Evolutionary conservation across 148 eudicot genomes (phyloP).

Genomic region (Vaccinium darrowii): DNA sequence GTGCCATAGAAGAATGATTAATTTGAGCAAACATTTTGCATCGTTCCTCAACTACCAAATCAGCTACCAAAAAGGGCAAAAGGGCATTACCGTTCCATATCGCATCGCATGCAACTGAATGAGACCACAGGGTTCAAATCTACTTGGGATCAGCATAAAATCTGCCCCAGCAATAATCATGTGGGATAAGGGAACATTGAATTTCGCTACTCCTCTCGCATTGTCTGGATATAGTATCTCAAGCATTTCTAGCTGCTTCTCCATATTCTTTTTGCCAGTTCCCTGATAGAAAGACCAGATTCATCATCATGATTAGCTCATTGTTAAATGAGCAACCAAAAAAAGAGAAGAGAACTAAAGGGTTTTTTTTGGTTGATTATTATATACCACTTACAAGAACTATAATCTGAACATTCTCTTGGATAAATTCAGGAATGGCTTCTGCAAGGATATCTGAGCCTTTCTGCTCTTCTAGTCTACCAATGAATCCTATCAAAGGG

Average conservation of each 20-base stretch:
- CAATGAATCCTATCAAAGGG: constrained; percentile 92
- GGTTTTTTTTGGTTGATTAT: not conserved
- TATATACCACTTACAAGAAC: constrained; percentile 53
- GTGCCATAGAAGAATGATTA: not conserved
- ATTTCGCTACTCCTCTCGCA: constrained; percentile 91
- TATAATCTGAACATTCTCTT: constrained; percentile 74
- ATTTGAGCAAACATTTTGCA: not conserved
- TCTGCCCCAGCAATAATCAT: constrained; percentile 89
- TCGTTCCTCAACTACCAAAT: not conserved
- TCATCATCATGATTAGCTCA: not conserved
- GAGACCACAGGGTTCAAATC: constrained; percentile 99
- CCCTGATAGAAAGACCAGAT: constrained; percentile 43
- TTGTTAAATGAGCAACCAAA: too few species aligned
- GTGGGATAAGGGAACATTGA: constrained; percentile 79
- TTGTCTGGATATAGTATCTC: constrained; percentile 73
- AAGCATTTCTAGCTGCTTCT: constrained; percentile 65
- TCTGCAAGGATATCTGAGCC: constrained; percentile 89
- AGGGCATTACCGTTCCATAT: constrained; percentile 76
- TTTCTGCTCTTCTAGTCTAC: constrained; percentile 96
- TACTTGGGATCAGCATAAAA: constrained; percentile 78
- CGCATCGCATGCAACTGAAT: constrained; percentile 95
- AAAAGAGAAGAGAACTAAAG: not conserved
- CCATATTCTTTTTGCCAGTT: constrained; percentile 85
- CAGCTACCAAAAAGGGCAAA: not conserved
- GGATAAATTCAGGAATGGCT: constrained; percentile 67